Percentiles rank a stretch among this genome's conserved stretches.
phyloP scores from a whole-genome alignment of 23 red algal species.

The Gracilaria vermiculophylla region DNA sequence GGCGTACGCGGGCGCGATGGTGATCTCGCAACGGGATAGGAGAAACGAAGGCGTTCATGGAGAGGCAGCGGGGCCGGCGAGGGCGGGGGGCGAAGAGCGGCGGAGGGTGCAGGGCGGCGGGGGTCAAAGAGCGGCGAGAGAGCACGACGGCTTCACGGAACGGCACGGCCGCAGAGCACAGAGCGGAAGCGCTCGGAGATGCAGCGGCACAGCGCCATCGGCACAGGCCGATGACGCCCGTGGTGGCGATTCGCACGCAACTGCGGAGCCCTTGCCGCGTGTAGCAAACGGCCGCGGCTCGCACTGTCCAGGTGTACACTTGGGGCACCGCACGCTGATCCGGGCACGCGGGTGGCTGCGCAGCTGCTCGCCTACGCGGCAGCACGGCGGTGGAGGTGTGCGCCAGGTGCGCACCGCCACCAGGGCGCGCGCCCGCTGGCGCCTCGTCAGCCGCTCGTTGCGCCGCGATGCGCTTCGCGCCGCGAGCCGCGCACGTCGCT shows the following conservation, averaged over 20 bases:
- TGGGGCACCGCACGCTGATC: neutral
- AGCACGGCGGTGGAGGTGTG: neutral
- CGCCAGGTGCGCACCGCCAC: neutral
- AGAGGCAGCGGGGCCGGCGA: neutral
- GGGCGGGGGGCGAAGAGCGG: neutral
- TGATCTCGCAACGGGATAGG: neutral
- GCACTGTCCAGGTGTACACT: too few relatives aligned
- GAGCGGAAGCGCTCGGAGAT: too few relatives aligned
- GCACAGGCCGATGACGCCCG: too few relatives aligned
- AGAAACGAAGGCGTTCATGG: conserved; percentile 12
- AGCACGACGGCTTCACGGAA: neutral
- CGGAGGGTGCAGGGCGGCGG: neutral
- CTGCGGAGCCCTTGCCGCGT: too few relatives aligned
- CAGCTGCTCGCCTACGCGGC: neutral
- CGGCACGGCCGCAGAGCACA: neutral
- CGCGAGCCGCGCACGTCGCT: neutral
- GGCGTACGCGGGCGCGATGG: neutral
- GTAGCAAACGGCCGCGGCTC: too few relatives aligned
- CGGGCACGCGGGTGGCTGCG: neutral
- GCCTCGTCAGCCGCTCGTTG: neutral
- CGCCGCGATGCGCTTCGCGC: neutral
- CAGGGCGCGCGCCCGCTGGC: neutral
- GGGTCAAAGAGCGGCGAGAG: neutral
- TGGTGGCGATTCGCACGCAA: neutral
- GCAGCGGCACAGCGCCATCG: too few relatives aligned